Base-by-base conservation (phyloP, 345 rosid species). In the Clausena lansium region DNA sequence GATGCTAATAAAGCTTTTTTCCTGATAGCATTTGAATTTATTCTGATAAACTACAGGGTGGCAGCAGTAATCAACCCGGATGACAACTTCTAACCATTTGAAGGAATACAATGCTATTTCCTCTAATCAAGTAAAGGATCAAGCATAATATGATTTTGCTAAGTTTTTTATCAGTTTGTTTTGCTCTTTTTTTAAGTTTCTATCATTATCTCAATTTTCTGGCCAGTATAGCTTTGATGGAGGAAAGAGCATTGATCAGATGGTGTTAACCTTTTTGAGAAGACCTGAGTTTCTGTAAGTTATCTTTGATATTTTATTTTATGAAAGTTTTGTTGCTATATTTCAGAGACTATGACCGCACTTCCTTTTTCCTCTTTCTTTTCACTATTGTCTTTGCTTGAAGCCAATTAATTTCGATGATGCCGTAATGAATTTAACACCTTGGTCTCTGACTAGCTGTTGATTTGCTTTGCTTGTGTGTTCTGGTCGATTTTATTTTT, bases 211-310 rank as follows among this genome's bases (percentile, higher is more conserved):
- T 22, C 90, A 84, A 91, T 78, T 85, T 67, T 76, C 80, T n/a
- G 81, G 82, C 77, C 91, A 87, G 67, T 82, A 67, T 59, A 78
- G 79, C 60, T 63, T 81, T 70, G 89, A 84, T 65, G 88, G 82
- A 79, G 78, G 86, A 65, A 77, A 70, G 80, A 80, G 78, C 68
- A 67, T 80, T 6, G 76, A 78, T 71, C 89, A 89, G 79, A 80
- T 84, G 80, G 88, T 95, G 79, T 28, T 90, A 39, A 79, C 81
- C 76, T 84, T 82, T 80, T 83, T 95, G 85, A 85, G 84, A 80
- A 91, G 83, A 76, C 95, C 97, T 52, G 74, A 77, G 68, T 83
- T 75, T 83, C 78, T 88, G 99, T 95, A 83, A 90, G 97, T 93
- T 70, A 62, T 50, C 54, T 83, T 75, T 65, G 78, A 62, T 66